Evolutionary conservation across 192 early-diverging fungal species (phyloP).

Genomic region (Coemansia sp.): DNA sequence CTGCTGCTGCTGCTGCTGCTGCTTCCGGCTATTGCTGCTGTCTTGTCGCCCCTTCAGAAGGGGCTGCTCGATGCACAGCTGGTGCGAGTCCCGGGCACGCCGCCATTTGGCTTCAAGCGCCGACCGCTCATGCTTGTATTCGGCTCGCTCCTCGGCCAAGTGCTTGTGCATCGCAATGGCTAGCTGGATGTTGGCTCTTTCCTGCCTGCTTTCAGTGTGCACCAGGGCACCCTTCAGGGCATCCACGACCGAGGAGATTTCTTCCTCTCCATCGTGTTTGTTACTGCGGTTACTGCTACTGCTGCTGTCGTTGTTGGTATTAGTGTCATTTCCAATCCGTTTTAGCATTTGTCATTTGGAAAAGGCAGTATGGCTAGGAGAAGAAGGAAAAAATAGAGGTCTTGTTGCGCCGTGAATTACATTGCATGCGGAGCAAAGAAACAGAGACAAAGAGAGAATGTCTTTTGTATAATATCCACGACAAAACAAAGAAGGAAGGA

Average conservation of each 20-base stretch:
- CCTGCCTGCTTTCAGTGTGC: slow-evolving; percentile 2
- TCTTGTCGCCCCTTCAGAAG: background rate
- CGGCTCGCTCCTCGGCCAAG: background rate
- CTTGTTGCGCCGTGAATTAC: too few species aligned
- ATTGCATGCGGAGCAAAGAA: too few species aligned
- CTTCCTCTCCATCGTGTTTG: background rate
- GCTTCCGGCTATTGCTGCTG: background rate
- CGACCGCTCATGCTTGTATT: background rate
- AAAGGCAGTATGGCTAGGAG: background rate
- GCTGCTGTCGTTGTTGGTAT: background rate
- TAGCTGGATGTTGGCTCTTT: slow-evolving; percentile 8
- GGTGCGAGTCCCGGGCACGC: slow-evolving; percentile 1
- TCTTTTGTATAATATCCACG: background rate
- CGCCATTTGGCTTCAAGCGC: background rate
- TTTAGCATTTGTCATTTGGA: slow-evolving; percentile 3
- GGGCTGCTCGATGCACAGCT: background rate
- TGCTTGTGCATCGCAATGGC: slow-evolving; percentile 7
- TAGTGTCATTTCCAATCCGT: slow-evolving; percentile 9
- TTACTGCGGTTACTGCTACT: background rate
- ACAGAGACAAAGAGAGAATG: too few species aligned
- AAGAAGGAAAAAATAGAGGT: background rate
- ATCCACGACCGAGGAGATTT: background rate
- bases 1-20: too few species aligned
- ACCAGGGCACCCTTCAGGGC: background rate
- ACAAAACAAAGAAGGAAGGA: slow-evolving; percentile 2